Percentiles rank a stretch among this genome's conserved stretches.
Evolutionary conservation across 2,329 filamentous ascomycete genomes (phyloP).

Genomic region (Geosmithia putterillii): DNA sequence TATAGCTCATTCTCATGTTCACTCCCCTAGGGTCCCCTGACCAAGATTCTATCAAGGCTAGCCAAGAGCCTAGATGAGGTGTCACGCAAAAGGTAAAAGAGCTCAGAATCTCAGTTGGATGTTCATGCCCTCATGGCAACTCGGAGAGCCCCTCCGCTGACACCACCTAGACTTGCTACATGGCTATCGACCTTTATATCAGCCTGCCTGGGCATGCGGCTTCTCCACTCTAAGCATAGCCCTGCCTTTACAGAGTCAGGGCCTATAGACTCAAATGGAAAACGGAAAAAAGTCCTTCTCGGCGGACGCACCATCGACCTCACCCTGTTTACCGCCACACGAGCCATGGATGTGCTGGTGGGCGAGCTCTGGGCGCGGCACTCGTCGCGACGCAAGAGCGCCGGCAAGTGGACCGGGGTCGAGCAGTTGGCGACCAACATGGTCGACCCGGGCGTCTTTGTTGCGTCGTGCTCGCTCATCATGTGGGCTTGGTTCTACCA

Average conservation of each 20-base stretch:
- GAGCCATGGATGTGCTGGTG: conserved; percentile 60
- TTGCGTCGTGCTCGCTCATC: conserved; percentile 57
- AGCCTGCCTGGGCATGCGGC: conserved; percentile 41
- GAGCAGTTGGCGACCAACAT: conserved; percentile 21
- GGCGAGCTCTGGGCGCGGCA: conserved; percentile 51
- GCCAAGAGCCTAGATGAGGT: not conserved
- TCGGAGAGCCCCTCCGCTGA: no score
- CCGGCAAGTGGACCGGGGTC: conserved; percentile 34
- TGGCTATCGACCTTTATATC: conserved; percentile 48
- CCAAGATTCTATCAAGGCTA: not conserved
- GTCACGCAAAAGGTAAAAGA: not conserved
- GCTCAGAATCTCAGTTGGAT: not conserved
- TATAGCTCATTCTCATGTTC: not conserved
- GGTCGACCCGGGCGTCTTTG: conserved; percentile 60
- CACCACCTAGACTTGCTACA: conserved; percentile 33
- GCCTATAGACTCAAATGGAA: not conserved
- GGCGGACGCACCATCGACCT: conserved; percentile 71
- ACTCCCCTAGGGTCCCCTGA: not conserved
- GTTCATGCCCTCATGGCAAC: no score
- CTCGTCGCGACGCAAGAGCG: conserved; percentile 28
- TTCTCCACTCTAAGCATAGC: conserved; percentile 44
- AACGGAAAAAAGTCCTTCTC: conserved; percentile 5
- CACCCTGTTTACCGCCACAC: conserved; percentile 63
- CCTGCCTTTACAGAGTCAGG: conserved; percentile 8
- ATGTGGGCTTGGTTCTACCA: conserved; percentile 88